These are phyloP conservation scores for Auricularia auricula-judae DNA, from an alignment of 768 basidiomycete genomes.

Conservation along the genomic window DNA sequence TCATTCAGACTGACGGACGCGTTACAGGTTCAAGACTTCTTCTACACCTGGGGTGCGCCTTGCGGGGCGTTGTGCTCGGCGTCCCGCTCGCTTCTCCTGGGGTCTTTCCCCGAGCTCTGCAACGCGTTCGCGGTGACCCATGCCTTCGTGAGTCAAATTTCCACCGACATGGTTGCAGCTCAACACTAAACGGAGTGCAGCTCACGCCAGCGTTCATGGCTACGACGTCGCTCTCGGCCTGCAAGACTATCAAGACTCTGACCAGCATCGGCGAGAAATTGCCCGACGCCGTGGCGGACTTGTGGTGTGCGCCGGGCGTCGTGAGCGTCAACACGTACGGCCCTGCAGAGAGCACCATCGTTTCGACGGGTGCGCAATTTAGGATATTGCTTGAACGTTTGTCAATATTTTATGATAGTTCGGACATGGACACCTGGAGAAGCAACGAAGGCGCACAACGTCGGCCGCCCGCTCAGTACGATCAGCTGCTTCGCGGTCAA, in stretches of 20 bases:
- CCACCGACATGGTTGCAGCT: neutral
- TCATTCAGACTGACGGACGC: neutral
- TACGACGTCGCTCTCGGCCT: neutral
- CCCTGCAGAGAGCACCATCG: neutral
- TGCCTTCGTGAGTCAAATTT: neutral
- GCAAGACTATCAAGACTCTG: neutral
- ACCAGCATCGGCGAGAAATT: neutral
- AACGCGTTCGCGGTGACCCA: neutral
- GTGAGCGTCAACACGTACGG: constrained; percentile 1
- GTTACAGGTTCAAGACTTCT: neutral
- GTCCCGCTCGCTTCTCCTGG: neutral
- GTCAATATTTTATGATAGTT: neutral
- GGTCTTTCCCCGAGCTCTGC: neutral
- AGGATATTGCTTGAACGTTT: neutral
- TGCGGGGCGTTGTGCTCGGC: neutral
- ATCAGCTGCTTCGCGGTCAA: neutral
- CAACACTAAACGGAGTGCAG: neutral
- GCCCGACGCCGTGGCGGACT: neutral
- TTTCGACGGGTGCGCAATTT: neutral
- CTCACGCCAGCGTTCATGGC: neutral
- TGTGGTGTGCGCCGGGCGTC: neutral
- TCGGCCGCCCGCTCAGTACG: neutral
- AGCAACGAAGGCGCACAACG: neutral
- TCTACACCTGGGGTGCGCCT: neutral
- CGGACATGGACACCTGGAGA: neutral